Conservation (phyloP, 768 basidiomycete species). For the Tricholoma furcatifolium region DNA sequence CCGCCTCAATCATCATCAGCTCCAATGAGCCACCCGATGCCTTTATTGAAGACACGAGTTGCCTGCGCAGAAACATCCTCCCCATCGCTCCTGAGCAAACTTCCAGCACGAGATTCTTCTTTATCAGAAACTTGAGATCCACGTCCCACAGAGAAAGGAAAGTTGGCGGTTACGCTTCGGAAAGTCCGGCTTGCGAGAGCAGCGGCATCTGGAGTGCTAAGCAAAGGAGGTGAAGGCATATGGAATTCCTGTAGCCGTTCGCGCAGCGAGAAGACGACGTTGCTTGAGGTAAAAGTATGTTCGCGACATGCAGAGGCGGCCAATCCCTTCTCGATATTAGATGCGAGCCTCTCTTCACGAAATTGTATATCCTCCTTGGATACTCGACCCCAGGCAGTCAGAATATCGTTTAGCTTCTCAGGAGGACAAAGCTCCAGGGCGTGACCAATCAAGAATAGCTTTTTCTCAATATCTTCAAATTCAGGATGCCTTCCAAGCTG, state of each 20-base stretch:
- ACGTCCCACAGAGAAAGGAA: conserved; percentile 61
- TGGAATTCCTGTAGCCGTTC: conserved; percentile 64
- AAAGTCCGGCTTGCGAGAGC: conserved; percentile 80
- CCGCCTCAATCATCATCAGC: conserved; percentile 56
- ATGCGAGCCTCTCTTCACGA: conserved; percentile 42
- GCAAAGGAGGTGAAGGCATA: conserved; percentile 65
- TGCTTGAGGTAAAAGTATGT: conserved; percentile 25
- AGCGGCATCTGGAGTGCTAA: conserved; percentile 76
- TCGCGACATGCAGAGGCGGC: conserved; percentile 15
- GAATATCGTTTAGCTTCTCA: conserved; percentile 75
- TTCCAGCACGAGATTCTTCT: conserved; percentile 43
- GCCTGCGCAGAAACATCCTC: conserved; percentile 76
- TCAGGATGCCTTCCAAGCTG: conserved; percentile 84
- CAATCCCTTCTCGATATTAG: conserved; percentile 25
- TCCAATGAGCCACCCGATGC: conserved; percentile 96
- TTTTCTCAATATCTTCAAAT: conserved; percentile 64
- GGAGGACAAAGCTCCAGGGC: conserved; percentile 86
- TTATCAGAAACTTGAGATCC: conserved; percentile 38
- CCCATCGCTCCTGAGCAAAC: conserved; percentile 41
- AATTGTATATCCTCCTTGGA: conserved; percentile 62
- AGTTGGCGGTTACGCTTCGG: conserved; percentile 70
- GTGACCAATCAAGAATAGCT: conserved; percentile 70
- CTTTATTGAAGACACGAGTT: conserved; percentile 77
- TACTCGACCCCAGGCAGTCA: conserved; percentile 72
- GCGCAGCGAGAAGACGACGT: conserved; percentile 52